Percentiles rank a stretch among this genome's conserved stretches.
Evolutionary conservation across 2,329 filamentous ascomycete species (phyloP).

Genomic region (Drechslera avenae): DNA sequence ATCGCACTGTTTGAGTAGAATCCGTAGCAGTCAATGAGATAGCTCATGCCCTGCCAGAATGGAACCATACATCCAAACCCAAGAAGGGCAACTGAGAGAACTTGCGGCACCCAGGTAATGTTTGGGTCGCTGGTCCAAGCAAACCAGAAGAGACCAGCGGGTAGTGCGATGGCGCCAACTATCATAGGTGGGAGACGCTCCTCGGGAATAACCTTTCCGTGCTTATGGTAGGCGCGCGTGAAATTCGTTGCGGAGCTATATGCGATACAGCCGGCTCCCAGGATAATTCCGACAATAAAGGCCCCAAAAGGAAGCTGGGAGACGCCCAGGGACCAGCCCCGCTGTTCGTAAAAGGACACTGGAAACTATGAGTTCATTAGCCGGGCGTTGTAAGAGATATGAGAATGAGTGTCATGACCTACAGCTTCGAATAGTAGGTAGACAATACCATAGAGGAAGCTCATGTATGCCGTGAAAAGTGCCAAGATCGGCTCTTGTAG

Average conservation of each 20-base stretch:
- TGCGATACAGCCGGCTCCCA: conserved; percentile 50
- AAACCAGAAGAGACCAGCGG: conserved; percentile 65
- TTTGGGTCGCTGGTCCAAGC: conserved; percentile 59
- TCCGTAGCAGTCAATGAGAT: conserved; percentile 71
- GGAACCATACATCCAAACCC: conserved; percentile 78
- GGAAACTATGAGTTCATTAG: conserved; percentile 54
- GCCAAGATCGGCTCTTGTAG: conserved; percentile 45
- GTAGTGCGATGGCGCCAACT: conserved; percentile 63
- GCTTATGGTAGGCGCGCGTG: conserved; percentile 35
- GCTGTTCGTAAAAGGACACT: conserved; percentile 66
- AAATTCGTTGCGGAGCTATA: conserved; percentile 44
- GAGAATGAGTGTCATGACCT: conserved; percentile 5
- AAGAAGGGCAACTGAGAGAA: conserved; percentile 62
- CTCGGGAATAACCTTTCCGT: conserved; percentile 61
- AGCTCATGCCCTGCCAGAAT: conserved; percentile 84
- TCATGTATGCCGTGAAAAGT: conserved; percentile 68
- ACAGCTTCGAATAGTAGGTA: conserved; percentile 55
- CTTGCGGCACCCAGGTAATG: conserved; percentile 62
- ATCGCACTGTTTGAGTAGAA: conserved; percentile 54
- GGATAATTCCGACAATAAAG: conserved; percentile 65
- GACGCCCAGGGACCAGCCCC: conserved; percentile 67
- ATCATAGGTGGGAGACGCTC: conserved; percentile 70
- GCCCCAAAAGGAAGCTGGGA: conserved; percentile 68
- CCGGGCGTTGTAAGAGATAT: conserved; percentile 49
- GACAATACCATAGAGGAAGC: conserved; percentile 70